These are phyloP conservation scores for Aspergillus biplanus DNA, from an alignment of 495 filamentous ascomycete genomes.

Conservation along the genomic window DNA sequence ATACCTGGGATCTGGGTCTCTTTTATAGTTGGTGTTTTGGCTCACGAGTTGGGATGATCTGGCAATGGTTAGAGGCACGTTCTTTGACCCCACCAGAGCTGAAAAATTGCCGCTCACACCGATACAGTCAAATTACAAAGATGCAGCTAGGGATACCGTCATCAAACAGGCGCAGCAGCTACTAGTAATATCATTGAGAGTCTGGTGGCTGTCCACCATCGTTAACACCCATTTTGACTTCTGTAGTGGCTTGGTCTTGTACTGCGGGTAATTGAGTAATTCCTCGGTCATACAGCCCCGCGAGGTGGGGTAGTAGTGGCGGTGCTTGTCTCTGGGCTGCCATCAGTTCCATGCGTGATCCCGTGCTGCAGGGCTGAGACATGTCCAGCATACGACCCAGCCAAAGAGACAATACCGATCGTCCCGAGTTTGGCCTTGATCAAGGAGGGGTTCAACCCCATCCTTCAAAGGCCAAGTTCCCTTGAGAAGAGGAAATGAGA, in stretches of 20 bases:
- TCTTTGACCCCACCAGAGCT: constrained; percentile 26
- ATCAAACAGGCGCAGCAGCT: constrained; percentile 15
- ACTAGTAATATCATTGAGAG: not conserved
- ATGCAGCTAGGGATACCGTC: constrained; percentile 5
- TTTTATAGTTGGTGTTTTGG: constrained; percentile 28
- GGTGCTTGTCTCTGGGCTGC: not conserved
- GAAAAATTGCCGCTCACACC: constrained; percentile 9
- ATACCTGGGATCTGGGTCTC: constrained; percentile 18
- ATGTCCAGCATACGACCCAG: not conserved
- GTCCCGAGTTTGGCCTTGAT: not conserved
- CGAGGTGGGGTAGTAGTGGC: constrained; percentile 8
- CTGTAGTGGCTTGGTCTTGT: not conserved
- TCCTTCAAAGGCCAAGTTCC: not conserved
- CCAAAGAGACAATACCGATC: not conserved
- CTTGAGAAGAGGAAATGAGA: too few relatives aligned
- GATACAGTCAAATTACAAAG: constrained; percentile 5
- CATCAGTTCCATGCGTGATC: not conserved
- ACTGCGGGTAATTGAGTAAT: not conserved
- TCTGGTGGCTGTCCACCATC: not conserved
- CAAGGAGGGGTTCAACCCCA: too few relatives aligned
- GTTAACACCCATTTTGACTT: constrained; percentile 8
- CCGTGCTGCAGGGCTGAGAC: constrained; percentile 20
- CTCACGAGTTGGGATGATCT: constrained; percentile 25
- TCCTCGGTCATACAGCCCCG: not conserved
- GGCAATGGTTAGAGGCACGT: constrained; percentile 1